Conservation (phyloP, 2,329 filamentous ascomycete species). For the Sclerotinia borealis region DNA sequence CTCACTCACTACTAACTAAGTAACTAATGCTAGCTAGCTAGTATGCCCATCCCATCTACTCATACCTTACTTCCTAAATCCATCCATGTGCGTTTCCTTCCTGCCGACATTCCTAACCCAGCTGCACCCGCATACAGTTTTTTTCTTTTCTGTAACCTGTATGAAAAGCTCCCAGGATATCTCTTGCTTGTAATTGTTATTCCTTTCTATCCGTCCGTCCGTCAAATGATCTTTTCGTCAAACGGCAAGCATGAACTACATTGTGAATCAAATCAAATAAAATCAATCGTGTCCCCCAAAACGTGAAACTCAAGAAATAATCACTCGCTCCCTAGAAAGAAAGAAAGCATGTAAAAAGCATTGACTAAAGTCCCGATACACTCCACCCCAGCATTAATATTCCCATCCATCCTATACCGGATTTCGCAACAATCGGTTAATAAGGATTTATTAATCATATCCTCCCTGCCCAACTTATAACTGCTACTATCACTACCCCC, state of each 20-base stretch:
- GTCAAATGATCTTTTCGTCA: not conserved
- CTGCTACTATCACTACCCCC: conserved; percentile 50
- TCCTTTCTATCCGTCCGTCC: not conserved
- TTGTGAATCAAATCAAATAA: not conserved
- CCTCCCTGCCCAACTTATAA: conserved; percentile 71
- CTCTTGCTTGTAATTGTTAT: not conserved
- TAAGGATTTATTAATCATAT: conserved; percentile 73
- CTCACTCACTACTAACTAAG: too few relatives aligned
- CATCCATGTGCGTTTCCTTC: too few relatives aligned
- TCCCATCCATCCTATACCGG: not conserved
- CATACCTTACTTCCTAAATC: too few relatives aligned
- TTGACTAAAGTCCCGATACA: not conserved
- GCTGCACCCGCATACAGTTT: too few relatives aligned
- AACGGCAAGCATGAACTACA: not conserved
- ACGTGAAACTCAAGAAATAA: not conserved
- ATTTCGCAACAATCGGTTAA: conserved; percentile 27
- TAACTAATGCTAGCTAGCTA: too few relatives aligned
- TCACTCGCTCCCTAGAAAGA: not conserved
- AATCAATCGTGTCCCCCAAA: not conserved
- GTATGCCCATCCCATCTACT: too few relatives aligned
- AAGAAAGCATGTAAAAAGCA: not conserved
- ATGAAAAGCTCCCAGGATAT: too few relatives aligned
- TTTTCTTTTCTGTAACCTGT: too few relatives aligned
- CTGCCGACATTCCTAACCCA: too few relatives aligned
- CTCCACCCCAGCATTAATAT: not conserved